Evolutionary conservation across 2,329 filamentous ascomycete genomes (phyloP).

Genomic region (Fusarium sp.): DNA sequence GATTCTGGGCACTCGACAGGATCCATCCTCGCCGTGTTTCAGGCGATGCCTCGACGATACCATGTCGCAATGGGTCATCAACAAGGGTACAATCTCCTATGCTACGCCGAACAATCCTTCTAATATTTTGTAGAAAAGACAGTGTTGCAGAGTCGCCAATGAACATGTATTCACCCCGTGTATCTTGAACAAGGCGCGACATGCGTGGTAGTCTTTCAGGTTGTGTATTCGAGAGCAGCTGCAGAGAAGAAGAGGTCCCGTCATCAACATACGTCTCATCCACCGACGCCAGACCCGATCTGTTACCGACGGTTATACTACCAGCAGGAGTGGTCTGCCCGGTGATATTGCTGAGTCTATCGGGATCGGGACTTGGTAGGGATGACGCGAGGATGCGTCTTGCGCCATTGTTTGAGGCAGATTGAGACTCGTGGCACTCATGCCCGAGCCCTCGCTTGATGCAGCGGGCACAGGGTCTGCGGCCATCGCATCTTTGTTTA

Average conservation of each 20-base stretch:
- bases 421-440: slow-evolving; percentile 31
- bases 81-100: slow-evolving; percentile 45
- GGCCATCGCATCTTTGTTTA: slow-evolving; percentile 38
- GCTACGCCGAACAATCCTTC: slow-evolving; percentile 43
- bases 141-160: slow-evolving; percentile 49
- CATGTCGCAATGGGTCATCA: slow-evolving; percentile 46
- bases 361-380: slow-evolving; percentile 38
- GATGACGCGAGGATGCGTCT: slow-evolving; percentile 37
- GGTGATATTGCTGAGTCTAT: slow-evolving; percentile 31
- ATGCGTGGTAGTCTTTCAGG: slow-evolving; percentile 38
- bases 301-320: slow-evolving; percentile 9
- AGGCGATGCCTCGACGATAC: slow-evolving; percentile 46
- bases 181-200: slow-evolving; percentile 46
- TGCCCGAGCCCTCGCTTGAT: slow-evolving; percentile 35
- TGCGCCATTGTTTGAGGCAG: neutral
- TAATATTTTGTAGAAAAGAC: slow-evolving; percentile 47
- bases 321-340: slow-evolving; percentile 23
- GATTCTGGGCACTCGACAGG: slow-evolving; percentile 36
- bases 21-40: slow-evolving; percentile 41
- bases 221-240: slow-evolving; percentile 36
- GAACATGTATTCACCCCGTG: slow-evolving; percentile 46
- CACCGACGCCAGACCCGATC: slow-evolving; percentile 9
- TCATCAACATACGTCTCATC: slow-evolving; percentile 14
- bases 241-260: slow-evolving; percentile 24
- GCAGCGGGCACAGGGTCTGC: slow-evolving; percentile 36